Percentiles rank a stretch among this genome's conserved stretches.
These are phyloP conservation scores for Linderina pennispora DNA, from an alignment of 192 early-diverging fungal species.

Conservation along the genomic window DNA sequence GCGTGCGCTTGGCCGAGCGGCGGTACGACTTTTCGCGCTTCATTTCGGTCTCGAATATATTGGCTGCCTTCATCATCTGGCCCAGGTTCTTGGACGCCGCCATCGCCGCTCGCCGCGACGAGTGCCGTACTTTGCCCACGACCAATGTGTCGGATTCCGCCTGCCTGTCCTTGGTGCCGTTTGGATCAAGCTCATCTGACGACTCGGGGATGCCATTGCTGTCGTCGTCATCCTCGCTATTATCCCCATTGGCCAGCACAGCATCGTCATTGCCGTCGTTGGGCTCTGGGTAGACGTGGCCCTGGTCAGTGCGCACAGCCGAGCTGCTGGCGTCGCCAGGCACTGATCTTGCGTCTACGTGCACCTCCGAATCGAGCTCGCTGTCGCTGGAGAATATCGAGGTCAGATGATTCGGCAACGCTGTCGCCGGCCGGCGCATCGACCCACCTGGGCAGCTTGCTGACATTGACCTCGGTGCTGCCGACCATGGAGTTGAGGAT, in stretches of 20 bases:
- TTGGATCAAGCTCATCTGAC: no score
- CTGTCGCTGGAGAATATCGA: constrained; percentile 40
- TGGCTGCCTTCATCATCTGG: constrained; percentile 50
- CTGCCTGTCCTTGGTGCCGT: no score
- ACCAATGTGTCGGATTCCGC: neutral
- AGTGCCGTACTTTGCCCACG: constrained; percentile 29
- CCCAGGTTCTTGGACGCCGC: constrained; percentile 40
- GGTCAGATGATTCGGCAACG: constrained; percentile 37
- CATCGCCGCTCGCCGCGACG: constrained; percentile 46
- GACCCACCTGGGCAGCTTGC: constrained; percentile 34
- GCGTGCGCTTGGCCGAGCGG: no score
- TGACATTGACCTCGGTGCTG: constrained; percentile 29
- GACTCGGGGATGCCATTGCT: constrained; percentile 21
- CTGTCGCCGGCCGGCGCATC: constrained; percentile 20
- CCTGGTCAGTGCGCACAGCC: constrained; percentile 1
- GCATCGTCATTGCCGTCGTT: no score
- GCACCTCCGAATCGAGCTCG: constrained; percentile 22
- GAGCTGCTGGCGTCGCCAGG: neutral
- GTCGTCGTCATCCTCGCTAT: constrained; percentile 14
- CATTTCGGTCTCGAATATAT: constrained; percentile 49
- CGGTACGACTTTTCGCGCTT: no score
- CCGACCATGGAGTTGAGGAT: constrained; percentile 54
- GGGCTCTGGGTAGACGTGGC: constrained; percentile 4
- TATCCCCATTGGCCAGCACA: neutral
- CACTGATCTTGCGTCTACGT: no score